Evolutionary conservation across 192 early-diverging fungal species (phyloP).

Genomic region (Pilobolus umbonatus): DNA sequence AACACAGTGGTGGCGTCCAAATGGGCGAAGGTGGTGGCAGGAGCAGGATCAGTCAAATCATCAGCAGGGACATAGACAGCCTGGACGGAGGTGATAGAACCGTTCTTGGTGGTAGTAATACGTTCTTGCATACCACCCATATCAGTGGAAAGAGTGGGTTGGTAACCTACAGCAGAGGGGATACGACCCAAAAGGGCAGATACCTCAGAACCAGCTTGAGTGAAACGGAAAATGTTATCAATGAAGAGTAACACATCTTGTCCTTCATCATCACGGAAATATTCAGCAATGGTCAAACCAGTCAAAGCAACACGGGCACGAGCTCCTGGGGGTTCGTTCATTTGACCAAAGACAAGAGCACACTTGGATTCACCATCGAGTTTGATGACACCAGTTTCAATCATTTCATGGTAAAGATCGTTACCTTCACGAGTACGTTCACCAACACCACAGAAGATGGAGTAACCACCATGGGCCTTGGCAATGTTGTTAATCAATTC

Average conservation of each 20-base stretch:
- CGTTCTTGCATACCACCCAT: slow-evolving; percentile 99
- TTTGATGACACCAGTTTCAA: slow-evolving; percentile 83
- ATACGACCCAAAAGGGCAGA: slow-evolving; percentile 99
- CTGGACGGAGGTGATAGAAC: slow-evolving; percentile 98
- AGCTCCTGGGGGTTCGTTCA: slow-evolving; percentile 99
- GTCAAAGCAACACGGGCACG: slow-evolving; percentile 98
- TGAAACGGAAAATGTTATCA: slow-evolving; percentile 99
- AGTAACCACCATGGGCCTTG: slow-evolving; percentile 99
- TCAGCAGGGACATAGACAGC: slow-evolving; percentile 99
- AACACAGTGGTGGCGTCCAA: slow-evolving; percentile 99
- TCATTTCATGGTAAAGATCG: slow-evolving; percentile 66
- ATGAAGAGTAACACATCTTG: slow-evolving; percentile 99
- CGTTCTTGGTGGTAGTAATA: slow-evolving; percentile 99
- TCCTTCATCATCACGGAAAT: slow-evolving; percentile 99
- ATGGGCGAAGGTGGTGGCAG: slow-evolving; percentile 98
- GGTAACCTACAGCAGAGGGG: slow-evolving; percentile 99
- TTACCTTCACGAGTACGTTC: slow-evolving; percentile 99
- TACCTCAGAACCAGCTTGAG: slow-evolving; percentile 99
- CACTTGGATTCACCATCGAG: slow-evolving; percentile 93
- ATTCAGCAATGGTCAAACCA: slow-evolving; percentile 97
- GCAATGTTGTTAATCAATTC: slow-evolving; percentile 99
- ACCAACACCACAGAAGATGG: slow-evolving; percentile 97
- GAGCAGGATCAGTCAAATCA: slow-evolving; percentile 99
- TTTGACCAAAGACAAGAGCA: slow-evolving; percentile 96
- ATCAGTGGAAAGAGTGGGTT: slow-evolving; percentile 97